phyloP scores from a whole-genome alignment of 2,329 filamentous ascomycete genomes.

The Coniochaeta pulveracea region DNA sequence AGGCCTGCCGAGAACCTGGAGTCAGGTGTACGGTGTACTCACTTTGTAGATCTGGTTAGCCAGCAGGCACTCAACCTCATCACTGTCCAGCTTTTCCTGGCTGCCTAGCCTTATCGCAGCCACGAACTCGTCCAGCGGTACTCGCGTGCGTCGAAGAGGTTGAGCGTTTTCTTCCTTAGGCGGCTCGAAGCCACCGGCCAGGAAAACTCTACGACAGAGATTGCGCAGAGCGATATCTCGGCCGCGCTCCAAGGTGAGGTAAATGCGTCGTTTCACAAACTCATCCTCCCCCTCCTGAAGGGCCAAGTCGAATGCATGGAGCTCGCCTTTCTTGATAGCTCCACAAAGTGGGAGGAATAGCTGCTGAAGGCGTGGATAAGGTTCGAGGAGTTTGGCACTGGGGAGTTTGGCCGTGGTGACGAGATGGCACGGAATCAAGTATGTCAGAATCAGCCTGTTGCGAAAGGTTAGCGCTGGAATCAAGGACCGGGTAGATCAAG shows the following conservation, averaged over 20 bases:
- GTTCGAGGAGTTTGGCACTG: conserved; percentile 55
- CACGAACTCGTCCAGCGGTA: conserved; percentile 74
- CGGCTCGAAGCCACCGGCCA: conserved; percentile 73
- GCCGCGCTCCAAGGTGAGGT: conserved; percentile 84
- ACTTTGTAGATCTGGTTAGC: conserved; percentile 99
- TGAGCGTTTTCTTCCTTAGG: conserved; percentile 55
- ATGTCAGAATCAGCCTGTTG: conserved; percentile 74
- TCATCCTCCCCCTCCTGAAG: conserved; percentile 77
- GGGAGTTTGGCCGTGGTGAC: conserved; percentile 82
- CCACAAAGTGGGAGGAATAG: conserved; percentile 68
- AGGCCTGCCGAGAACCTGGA: too few relatives aligned
- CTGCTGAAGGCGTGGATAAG: conserved; percentile 63
- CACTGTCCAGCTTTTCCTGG: conserved; percentile 59
- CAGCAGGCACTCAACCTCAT: conserved; percentile 91
- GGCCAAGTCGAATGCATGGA: conserved; percentile 74
- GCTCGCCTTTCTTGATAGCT: conserved; percentile 73
- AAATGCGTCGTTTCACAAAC: conserved; percentile 87
- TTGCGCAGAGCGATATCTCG: conserved; percentile 89
- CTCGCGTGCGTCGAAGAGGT: conserved; percentile 59
- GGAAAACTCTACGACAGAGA: conserved; percentile 80
- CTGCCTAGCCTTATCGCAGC: conserved; percentile 71
- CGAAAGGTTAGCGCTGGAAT: conserved; percentile 8
- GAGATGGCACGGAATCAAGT: conserved; percentile 87
- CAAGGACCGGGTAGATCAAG: conserved; percentile 9
- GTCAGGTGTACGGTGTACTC: conserved; percentile 10